These are phyloP conservation scores for Eimeria sp. DNA, from an alignment of 169 alveolate species.

Conservation along the genomic window DNA sequence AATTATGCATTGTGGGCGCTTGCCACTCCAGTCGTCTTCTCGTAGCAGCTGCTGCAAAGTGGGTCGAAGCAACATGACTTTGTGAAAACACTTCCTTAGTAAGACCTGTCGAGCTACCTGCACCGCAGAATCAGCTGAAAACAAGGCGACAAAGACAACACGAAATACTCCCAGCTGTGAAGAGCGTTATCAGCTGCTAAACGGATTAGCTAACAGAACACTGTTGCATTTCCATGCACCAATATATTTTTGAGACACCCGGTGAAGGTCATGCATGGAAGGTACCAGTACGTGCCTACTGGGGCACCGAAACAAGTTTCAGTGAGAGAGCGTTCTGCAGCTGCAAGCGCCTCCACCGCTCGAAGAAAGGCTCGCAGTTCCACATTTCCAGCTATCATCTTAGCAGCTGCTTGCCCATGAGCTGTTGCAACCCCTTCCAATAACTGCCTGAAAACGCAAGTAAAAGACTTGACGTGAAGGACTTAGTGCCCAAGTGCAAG, in stretches of 20 bases:
- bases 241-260: not conserved
- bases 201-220: not conserved
- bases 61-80: constrained; percentile 47
- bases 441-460: constrained; percentile 45
- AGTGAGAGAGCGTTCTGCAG: constrained; percentile 59
- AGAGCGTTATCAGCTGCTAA: not conserved
- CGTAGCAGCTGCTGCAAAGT: constrained; percentile 35
- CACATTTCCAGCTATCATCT: constrained; percentile 50
- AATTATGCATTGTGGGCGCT: not conserved
- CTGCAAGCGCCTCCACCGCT: constrained; percentile 70
- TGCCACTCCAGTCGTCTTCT: constrained; percentile 78
- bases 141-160: constrained; percentile 1
- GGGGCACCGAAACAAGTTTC: constrained; percentile 69
- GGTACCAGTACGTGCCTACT: constrained; percentile 61
- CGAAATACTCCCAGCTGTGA: not conserved
- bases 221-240: not conserved
- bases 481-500: not conserved
- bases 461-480: not conserved
- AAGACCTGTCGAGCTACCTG: constrained; percentile 72
- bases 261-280: not conserved
- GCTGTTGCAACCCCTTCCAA: constrained; percentile 64
- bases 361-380: constrained; percentile 55
- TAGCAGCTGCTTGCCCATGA: constrained; percentile 28
- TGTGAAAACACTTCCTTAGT: constrained; percentile 29
- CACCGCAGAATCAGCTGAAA: constrained; percentile 68